Conservation (phyloP, 768 basidiomycete genomes). For the Podaxis sp. region DNA sequence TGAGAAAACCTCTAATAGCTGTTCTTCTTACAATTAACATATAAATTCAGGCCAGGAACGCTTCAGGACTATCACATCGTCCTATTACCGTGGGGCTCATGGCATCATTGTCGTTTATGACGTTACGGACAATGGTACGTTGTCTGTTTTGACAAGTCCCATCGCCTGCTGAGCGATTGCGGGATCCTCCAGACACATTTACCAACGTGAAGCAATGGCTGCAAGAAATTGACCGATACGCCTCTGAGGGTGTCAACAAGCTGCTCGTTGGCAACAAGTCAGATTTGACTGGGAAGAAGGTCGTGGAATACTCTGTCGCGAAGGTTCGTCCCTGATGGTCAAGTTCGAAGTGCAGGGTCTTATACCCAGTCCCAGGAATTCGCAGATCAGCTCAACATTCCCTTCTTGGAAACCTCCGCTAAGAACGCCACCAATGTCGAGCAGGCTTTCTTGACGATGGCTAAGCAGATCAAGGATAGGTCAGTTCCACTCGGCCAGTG, state of each 20-base stretch:
- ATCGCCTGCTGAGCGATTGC: conserved; percentile 4
- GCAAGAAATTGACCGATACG: conserved; percentile 92
- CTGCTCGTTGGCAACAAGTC: conserved; percentile 98
- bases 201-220: conserved; percentile 96
- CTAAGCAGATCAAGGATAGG: conserved; percentile 95
- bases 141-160: not conserved
- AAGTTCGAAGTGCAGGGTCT: not conserved
- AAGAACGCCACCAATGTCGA: conserved; percentile 99
- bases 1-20: conserved; percentile 29
- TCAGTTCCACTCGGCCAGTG: conserved; percentile 29
- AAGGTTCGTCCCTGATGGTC: conserved; percentile 51
- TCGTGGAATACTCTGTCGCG: conserved; percentile 85
- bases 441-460: conserved; percentile 99
- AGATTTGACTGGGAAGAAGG: conserved; percentile 95
- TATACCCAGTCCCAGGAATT: conserved; percentile 62
- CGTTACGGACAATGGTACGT: conserved; percentile 87
- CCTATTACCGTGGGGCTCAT: conserved; percentile 99
- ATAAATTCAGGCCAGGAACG: conserved; percentile 80
- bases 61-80: conserved; percentile 98
- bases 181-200: conserved; percentile 69
- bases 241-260: conserved; percentile 98
- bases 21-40: conserved; percentile 6
- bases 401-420: conserved; percentile 98
- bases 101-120: conserved; percentile 99
- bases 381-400: conserved; percentile 89